Percentiles rank a stretch among this genome's conserved stretches.
phyloP scores from a whole-genome alignment of 202 grass and related monocot species.

The Digitaria exilis region DNA sequence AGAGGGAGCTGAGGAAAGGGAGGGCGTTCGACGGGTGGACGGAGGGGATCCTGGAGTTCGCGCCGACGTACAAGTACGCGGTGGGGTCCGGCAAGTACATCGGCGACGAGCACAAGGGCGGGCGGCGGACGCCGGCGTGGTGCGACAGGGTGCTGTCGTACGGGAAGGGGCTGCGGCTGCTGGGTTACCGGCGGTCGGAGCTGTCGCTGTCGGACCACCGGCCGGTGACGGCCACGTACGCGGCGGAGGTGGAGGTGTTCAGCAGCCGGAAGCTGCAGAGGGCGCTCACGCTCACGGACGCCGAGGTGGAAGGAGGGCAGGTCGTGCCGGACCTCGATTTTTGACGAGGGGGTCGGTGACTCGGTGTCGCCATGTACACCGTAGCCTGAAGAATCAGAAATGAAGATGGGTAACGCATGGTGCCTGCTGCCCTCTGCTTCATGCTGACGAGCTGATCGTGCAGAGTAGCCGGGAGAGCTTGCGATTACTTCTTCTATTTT shows the following conservation, averaged over 20 bases:
- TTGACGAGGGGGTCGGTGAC: too few relatives aligned
- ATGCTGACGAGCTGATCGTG: too few relatives aligned
- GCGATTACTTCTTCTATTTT: not conserved
- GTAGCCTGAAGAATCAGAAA: too few relatives aligned
- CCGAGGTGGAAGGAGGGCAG: conserved; percentile 74
- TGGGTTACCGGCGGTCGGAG: conserved; percentile 64
- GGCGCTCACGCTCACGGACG: conserved; percentile 84
- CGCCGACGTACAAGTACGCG: conserved; percentile 94
- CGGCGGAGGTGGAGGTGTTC: conserved; percentile 88
- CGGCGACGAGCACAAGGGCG: conserved; percentile 67
- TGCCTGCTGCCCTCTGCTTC: too few relatives aligned
- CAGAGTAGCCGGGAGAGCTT: not conserved
- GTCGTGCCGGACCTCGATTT: conserved; percentile 71
- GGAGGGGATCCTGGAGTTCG: conserved; percentile 78
- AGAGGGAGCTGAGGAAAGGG: conserved; percentile 70
- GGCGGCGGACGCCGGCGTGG: conserved; percentile 85
- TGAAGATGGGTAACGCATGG: too few relatives aligned
- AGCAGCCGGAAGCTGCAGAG: conserved; percentile 73
- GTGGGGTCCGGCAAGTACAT: conserved; percentile 63
- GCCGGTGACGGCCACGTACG: conserved; percentile 71
- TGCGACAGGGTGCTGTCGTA: conserved; percentile 76
- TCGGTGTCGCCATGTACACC: too few relatives aligned
- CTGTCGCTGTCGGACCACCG: conserved; percentile 80
- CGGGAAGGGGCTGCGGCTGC: conserved; percentile 63
- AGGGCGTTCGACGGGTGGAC: conserved; percentile 79